These are phyloP conservation scores for Myxozyma neglecta DNA, from an alignment of 805 yeast species.

Conservation along the genomic window DNA sequence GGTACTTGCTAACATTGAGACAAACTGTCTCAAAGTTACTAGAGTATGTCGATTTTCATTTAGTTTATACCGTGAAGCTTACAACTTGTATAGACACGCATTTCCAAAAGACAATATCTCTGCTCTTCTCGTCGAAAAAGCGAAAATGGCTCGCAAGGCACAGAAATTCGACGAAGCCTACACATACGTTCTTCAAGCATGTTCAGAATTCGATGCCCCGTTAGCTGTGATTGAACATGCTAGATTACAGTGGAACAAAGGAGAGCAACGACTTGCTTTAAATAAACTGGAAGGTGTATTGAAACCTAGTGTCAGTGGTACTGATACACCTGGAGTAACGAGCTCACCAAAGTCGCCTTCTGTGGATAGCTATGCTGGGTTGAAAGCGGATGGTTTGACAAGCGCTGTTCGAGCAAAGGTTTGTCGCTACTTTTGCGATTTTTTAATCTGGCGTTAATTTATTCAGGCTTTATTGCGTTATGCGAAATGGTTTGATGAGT, in stretches of 20 bases:
- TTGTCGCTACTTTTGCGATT: background rate
- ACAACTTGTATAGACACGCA: background rate
- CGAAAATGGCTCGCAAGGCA: constrained; percentile 65
- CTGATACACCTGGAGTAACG: background rate
- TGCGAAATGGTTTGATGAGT: constrained; percentile 83
- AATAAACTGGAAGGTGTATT: constrained; percentile 18
- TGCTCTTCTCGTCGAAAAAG: constrained; percentile 51
- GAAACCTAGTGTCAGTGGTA: constrained; percentile 21
- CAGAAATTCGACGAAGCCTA: constrained; percentile 73
- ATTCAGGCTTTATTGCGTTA: constrained; percentile 63
- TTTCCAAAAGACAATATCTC: constrained; percentile 44
- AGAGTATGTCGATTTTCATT: constrained; percentile 13
- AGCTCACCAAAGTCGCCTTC: background rate
- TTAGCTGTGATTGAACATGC: constrained; percentile 61
- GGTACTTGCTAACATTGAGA: constrained; percentile 61
- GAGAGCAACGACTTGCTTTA: constrained; percentile 82
- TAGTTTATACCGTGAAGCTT: background rate
- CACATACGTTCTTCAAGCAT: constrained; percentile 61
- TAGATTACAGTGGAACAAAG: constrained; percentile 82
- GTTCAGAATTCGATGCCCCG: constrained; percentile 39
- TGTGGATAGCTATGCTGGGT: background rate
- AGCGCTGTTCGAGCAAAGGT: constrained; percentile 15
- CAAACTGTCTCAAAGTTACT: constrained; percentile 47
- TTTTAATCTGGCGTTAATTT: background rate
- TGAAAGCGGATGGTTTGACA: background rate